Base-by-base conservation (phyloP, 1,284 basidiomycete genomes). In the Apiotrichum veenhuisii region DNA sequence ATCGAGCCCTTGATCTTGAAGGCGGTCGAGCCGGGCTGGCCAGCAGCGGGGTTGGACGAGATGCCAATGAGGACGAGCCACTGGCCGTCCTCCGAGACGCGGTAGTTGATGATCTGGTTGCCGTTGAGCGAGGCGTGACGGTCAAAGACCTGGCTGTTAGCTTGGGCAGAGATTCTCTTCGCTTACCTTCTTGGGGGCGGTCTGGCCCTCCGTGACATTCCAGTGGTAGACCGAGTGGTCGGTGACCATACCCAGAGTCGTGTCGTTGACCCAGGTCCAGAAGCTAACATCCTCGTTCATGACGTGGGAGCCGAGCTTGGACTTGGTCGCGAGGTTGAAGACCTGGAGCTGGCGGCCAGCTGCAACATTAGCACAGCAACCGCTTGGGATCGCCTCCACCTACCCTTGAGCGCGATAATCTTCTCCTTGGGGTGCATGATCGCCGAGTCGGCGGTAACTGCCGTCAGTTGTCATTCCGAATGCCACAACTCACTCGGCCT, bases 361-460 rank as follows among this genome's bases (percentile, higher is more conserved):
- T 48, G 30, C 26, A 11, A 14, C 5, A 18, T 33, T 17, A 30
- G 44, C 27, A 25, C n/a, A n/a, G n/a, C n/a, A n/a, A n/a, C n/a
- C 18, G 18, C 95, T 92, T 73, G 52, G 23, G 63, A 34, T 50
- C 25, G 57, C 15, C n/a, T 7, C 18, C 54, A 48, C 84, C 65
- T 65, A 88, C 91, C 87, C 82, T 95, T 95, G 60, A 99, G 80
- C 12, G 96, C 96, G 59, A 99, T 86, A 77, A 98, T 93, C 84
- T 97, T 98, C 81, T 96, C 87, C 67, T 85, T 84, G 26, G 92
- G 92, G 77, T 98, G 94, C 95, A 99, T 98, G 72, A 99, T 97
- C 63, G 96, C 95, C 56, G 91, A 94, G 78, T 99, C 96, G 85
- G 82, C 96, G 25, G 91, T 91, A 74, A 99, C 75, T 77, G 58